Percentiles rank a stretch among this genome's conserved stretches.
Evolutionary conservation across 495 filamentous ascomycete species (phyloP).

Genomic region (Penicillium daleae): DNA sequence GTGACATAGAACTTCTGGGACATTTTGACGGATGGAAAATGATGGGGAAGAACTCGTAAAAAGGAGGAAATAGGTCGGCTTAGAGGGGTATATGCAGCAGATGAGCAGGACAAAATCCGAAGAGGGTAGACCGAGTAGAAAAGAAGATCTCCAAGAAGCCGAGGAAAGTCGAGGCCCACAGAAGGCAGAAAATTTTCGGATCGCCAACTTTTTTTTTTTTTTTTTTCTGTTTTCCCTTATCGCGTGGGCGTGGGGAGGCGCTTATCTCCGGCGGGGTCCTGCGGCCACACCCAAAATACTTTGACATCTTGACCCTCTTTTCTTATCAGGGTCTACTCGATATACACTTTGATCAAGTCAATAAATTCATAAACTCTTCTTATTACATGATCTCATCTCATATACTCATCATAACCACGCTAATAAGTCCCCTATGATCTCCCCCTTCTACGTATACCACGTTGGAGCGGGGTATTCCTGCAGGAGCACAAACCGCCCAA

Average conservation of each 20-base stretch:
- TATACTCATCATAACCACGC: not conserved
- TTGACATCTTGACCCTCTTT: not conserved
- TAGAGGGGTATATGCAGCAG: too few relatives aligned
- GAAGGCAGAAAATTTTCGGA: slow-evolving; percentile 21
- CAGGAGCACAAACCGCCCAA: slow-evolving; percentile 57
- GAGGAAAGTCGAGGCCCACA: slow-evolving; percentile 13
- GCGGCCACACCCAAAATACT: not conserved
- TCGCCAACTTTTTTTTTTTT: slow-evolving; percentile 15
- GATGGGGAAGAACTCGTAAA: not conserved
- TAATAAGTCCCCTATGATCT: not conserved
- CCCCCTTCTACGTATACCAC: slow-evolving; percentile 58
- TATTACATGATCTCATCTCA: slow-evolving; percentile 1
- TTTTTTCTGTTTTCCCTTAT: slow-evolving; percentile 17
- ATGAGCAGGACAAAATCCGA: not conserved
- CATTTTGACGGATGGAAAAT: slow-evolving; percentile 56
- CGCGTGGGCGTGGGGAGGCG: slow-evolving; percentile 18
- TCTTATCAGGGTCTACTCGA: not conserved
- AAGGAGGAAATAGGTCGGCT: not conserved
- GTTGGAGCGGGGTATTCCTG: slow-evolving; percentile 56
- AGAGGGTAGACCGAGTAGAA: not conserved
- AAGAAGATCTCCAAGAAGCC: not conserved
- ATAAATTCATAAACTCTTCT: not conserved
- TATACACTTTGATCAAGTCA: not conserved
- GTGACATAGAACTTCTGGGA: slow-evolving; percentile 91
- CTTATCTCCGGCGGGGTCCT: slow-evolving; percentile 20